Evolutionary conservation across 208 protist species (phyloP).

Genomic region (Wallacemonas sp.): DNA sequence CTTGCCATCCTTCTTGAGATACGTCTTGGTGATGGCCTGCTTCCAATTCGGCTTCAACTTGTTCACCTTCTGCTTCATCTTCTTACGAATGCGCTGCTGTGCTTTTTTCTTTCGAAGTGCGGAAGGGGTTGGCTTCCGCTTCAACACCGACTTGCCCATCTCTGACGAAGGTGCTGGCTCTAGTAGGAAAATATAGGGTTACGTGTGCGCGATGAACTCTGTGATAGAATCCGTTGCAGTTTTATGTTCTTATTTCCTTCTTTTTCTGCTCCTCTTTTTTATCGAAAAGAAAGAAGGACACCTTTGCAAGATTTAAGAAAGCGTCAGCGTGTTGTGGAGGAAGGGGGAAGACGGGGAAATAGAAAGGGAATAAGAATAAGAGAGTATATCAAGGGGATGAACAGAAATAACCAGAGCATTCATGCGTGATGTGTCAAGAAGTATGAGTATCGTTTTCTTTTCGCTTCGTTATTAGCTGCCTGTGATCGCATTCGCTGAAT

Average conservation of each 20-base stretch:
- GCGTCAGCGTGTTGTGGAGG: too few species aligned
- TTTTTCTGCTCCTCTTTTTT: too few species aligned
- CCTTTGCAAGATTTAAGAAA: too few species aligned
- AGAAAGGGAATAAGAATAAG: background rate
- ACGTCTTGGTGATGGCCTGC: constrained; percentile 67
- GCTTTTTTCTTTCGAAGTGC: constrained; percentile 84
- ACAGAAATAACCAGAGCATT: background rate
- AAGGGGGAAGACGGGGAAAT: background rate
- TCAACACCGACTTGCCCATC: constrained; percentile 79
- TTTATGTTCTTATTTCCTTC: too few species aligned
- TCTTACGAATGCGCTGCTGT: constrained; percentile 88
- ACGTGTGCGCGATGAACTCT: too few species aligned
- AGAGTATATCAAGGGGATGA: background rate
- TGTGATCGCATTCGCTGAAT: too few species aligned
- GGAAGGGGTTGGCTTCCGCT: constrained; percentile 83
- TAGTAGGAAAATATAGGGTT: too few species aligned
- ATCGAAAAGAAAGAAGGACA: background rate
- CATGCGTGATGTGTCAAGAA: too few species aligned
- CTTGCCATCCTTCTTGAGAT: constrained; percentile 37
- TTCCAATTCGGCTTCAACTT: constrained; percentile 84
- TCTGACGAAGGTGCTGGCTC: too few species aligned
- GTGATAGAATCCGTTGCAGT: too few species aligned
- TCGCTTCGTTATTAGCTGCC: too few species aligned
- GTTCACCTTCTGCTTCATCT: constrained; percentile 69
- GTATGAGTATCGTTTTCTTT: too few species aligned